Percentiles rank a stretch among this genome's conserved stretches.
Conservation (phyloP, 139 green algal genomes). For the Tetraselmis chui region DNA sequence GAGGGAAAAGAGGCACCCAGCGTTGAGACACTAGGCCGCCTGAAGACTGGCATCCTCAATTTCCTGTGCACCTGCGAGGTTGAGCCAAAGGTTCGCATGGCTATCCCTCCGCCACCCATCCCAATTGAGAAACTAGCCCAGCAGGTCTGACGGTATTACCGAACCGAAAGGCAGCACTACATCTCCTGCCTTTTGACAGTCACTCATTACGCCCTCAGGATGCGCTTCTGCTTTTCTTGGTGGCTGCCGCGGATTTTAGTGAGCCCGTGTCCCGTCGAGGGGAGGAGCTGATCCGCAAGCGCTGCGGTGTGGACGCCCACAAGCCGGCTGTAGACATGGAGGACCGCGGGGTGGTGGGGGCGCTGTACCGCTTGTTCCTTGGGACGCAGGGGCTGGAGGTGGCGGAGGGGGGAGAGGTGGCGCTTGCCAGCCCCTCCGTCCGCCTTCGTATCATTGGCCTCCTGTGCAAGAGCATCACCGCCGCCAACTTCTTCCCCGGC, state of each 20-base stretch:
- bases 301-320: constrained; percentile 32
- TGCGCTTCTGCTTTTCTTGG: constrained; percentile 52
- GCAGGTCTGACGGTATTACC: too few species aligned
- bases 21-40: background rate
- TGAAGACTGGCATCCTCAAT: background rate
- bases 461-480: constrained; percentile 55
- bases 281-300: constrained; percentile 68
- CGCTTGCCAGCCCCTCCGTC: constrained; percentile 32
- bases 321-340: constrained; percentile 61
- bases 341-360: constrained; percentile 28
- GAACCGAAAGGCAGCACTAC: too few species aligned
- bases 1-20: constrained; percentile 33
- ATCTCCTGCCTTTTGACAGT: too few species aligned
- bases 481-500: constrained; percentile 68
- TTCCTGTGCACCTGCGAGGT: background rate
- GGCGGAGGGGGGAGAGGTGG: background rate
- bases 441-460: constrained; percentile 34
- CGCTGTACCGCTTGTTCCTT: constrained; percentile 58
- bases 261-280: constrained; percentile 54
- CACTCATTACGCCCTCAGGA: too few species aligned
- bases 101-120: too few species aligned
- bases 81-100: background rate
- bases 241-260: constrained; percentile 44
- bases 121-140: too few species aligned
- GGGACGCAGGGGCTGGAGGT: constrained; percentile 21